Base-by-base conservation (phyloP, 495 filamentous ascomycete species). In the Aspergillus homomorphus region DNA sequence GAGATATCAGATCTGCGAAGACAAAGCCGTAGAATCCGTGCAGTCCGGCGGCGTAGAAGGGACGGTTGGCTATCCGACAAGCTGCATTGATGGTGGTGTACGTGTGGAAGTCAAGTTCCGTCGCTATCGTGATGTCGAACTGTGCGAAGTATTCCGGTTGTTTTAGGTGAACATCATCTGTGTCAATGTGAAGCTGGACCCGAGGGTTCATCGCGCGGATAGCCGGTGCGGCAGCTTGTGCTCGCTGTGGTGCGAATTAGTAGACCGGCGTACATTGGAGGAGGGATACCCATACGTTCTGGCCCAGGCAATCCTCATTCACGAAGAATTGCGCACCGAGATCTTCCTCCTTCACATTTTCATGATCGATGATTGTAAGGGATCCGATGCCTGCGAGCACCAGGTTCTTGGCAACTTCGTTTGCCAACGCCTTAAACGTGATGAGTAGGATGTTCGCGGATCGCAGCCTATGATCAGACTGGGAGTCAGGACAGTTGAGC, bases 361-460 rank as follows among this genome's bases (percentile, higher is more conserved):
- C 87, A 69, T 90, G 83, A 72, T 98, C 95, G 56, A 94, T 77
- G 56, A 98, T 85, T 7, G 95, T 97, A 30, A 98, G 76, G 9
- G 91, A 93, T 49, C 90, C 90, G 60, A 98, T 92, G 18, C 94
- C 94, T 22, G 95, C 92, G 8, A 98, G 78, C 44, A 96, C 94
- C n/a, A 98, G 84, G 66, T 97, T 98, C 73, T 98, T 98, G 45
- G 94, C 92, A 43, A 97, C 86, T 69, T 98, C 94, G 69, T 91
- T 96, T 20, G 89, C 90, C n/a, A 98, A 84, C 4, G 91, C 91
- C 65, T 86, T 88, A 73, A 96, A 86, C 20, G 85, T 89, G 61
- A 98, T 87, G 12, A 98, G 82, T 54, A 98, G 87, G 64, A 98
- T 90, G 63, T 91, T 92, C 51, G 94, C 91, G 28, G 83, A 90